phyloP scores from a whole-genome alignment of 2,329 filamentous ascomycete genomes.

The Pseudogymnoascus sp. region DNA sequence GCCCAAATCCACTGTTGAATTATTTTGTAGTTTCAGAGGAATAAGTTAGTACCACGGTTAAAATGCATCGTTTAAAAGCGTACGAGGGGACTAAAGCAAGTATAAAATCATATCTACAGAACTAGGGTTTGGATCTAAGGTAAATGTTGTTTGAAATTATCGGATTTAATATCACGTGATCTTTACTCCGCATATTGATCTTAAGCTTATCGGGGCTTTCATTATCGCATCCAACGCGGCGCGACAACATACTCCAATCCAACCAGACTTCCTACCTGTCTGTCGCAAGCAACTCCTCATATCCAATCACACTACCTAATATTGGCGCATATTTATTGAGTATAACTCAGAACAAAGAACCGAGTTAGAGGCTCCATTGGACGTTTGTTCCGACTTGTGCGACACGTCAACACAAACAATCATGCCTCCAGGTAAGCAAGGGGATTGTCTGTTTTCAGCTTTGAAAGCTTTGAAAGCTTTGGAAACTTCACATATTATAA shows the following conservation, averaged over 20 bases:
- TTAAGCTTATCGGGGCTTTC: not conserved
- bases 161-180: not conserved
- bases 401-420: not conserved
- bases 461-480: not conserved
- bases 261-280: not conserved
- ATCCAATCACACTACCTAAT: not conserved
- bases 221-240: conserved; percentile 1
- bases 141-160: not conserved
- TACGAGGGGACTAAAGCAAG: not conserved
- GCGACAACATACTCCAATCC: conserved; percentile 1
- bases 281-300: not conserved
- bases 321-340: not conserved
- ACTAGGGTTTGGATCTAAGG: not conserved
- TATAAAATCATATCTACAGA: not conserved
- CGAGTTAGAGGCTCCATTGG: not conserved
- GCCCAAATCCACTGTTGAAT: not conserved
- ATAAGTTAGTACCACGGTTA: not conserved
- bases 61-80: not conserved
- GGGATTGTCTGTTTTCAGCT: not conserved
- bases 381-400: not conserved
- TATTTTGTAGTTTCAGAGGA: not conserved
- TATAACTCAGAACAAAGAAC: not conserved
- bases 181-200: not conserved
- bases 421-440: not conserved
- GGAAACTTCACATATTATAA: not conserved